Evolutionary conservation across 805 yeast genomes (phyloP), one percentile per base, ranked within the genome.

Genomic region (Pichia ethanolica): DNA sequence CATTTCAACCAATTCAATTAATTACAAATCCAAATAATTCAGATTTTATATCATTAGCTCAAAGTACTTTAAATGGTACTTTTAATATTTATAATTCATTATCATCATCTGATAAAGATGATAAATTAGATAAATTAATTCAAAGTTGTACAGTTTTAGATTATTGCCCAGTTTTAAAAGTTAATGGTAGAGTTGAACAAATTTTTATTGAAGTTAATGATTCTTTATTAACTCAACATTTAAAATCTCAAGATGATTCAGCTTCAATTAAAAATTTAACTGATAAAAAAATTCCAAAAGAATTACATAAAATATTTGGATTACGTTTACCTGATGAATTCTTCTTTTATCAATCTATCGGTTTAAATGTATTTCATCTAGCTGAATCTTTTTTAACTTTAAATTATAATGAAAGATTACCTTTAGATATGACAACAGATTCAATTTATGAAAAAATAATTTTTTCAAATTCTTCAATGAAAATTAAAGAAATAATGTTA

Each of bases 281-380:
- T 20, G 45, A 47, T 13, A 59, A 55, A 37, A 69, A 69, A 47
- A 68, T 84, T 43, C 97, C 98, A 4, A 78, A 79, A 53, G 95
- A 89, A 64, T 71, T 87, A 11, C 93, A 87, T 62, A 89, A 83
- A 42, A 77, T 89, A 43, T 74, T 93, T 44, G 89, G 95, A 9
- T 88, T 86, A 64, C 78, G 90, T 61, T 71, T 93, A 46, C 95
- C 97, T 2, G 86, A 88, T 47, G 98, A 90, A 66, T 73, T 85
- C 39, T 83, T 79, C 59, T 89, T 83, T 62, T 93, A 89, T 65
- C 80, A 80, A 61, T 83, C 95, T 1, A 65, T 85, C 50, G 98
- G 97, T 1, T 62, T 90, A 27, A 69, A 85, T 11, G 78, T 82
- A 7, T 68, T 83, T 6, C 81, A 80, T 50, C 64, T 87, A 27